Conservation (phyloP, 306 rosid genomes). For the Neltuma alba region DNA sequence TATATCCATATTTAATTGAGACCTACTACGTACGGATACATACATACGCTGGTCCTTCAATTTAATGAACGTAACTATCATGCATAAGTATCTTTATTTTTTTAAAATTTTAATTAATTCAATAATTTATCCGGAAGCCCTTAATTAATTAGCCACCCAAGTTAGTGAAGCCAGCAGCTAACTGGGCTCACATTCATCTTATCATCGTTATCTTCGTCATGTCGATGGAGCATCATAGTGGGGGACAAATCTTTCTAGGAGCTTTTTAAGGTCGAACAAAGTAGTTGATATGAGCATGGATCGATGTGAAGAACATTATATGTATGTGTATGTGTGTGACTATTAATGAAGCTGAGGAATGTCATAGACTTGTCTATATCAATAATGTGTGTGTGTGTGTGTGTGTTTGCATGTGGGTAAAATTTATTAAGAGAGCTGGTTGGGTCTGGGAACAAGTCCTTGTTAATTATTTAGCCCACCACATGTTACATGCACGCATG, state of each 20-base stretch:
- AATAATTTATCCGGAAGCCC: background rate
- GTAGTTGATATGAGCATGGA: conserved; percentile 14
- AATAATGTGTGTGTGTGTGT: no score
- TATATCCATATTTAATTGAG: no score
- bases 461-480: conserved; percentile 1
- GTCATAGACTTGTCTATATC: conserved; percentile 42
- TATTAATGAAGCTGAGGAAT: conserved; percentile 31
- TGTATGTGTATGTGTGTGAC: background rate
- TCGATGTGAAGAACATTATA: background rate
- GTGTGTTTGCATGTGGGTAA: conserved; percentile 17
- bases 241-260: conserved; percentile 33
- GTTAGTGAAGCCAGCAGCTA: no score
- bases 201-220: no score
- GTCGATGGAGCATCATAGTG: no score
- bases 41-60: no score
- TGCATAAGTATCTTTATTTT: background rate
- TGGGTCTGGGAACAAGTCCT: background rate
- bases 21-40: no score
- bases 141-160: background rate
- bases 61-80: background rate
- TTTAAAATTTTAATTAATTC: no score
- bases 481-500: conserved; percentile 28
- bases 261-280: conserved; percentile 36
- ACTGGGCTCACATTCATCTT: no score
- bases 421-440: background rate